Percentiles rank a stretch among this genome's conserved stretches.
phyloP scores from a whole-genome alignment of 306 rosid genomes.

The Inga oerstediana region DNA sequence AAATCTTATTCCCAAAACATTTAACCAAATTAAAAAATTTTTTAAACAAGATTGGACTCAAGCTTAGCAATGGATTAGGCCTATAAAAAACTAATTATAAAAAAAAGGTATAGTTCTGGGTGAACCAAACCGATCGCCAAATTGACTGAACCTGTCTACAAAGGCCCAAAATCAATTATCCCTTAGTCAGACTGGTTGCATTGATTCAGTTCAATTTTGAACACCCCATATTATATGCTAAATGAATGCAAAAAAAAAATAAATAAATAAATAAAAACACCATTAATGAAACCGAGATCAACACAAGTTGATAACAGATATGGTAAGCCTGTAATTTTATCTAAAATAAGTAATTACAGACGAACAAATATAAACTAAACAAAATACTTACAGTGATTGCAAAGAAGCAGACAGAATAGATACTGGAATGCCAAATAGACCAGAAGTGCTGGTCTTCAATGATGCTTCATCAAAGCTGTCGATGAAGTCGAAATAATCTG shows the following conservation, averaged over 20 bases:
- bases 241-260: slow-evolving; percentile 11
- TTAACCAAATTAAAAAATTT: not conserved
- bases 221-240: not conserved
- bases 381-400: slow-evolving; percentile 69
- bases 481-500: slow-evolving; percentile 62
- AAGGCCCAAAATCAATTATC: not conserved
- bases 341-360: slow-evolving; percentile 11
- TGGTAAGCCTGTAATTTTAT: not conserved
- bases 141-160: not conserved
- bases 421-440: slow-evolving; percentile 62
- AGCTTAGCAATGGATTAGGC: not conserved
- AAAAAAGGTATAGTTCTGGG: not conserved
- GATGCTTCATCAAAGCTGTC: slow-evolving; percentile 62
- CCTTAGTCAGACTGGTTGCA: not conserved
- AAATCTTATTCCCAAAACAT: not conserved
- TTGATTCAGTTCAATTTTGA: not conserved
- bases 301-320: slow-evolving; percentile 15
- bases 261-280: not conserved
- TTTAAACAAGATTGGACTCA: not conserved
- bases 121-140: not conserved
- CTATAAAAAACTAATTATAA: not conserved
- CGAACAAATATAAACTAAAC: slow-evolving; percentile 4
- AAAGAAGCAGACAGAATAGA: slow-evolving; percentile 74
- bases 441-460: slow-evolving; percentile 39
- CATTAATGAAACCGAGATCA: slow-evolving; percentile 17